Percentiles rank a stretch among this genome's conserved stretches.
These are phyloP conservation scores for Russula olivacea DNA, from an alignment of 768 basidiomycete genomes.

Conservation along the genomic window DNA sequence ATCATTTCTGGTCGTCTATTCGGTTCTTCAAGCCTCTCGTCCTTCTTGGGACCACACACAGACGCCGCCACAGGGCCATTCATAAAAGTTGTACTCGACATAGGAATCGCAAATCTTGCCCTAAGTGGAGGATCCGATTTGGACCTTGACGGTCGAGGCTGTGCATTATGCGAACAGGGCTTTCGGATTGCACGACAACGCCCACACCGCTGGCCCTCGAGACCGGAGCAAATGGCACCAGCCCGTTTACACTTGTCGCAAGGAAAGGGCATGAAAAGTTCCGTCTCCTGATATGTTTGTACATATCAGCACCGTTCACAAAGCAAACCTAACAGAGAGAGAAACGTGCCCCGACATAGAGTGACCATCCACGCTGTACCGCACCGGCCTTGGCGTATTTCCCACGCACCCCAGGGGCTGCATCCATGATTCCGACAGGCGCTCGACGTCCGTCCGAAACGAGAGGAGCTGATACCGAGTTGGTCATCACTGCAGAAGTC, in stretches of 20 bases:
- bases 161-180: conserved; percentile 10
- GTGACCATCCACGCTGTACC: conserved; percentile 13
- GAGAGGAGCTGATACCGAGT: background rate
- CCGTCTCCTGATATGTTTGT: conserved; percentile 4
- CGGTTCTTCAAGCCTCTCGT: background rate
- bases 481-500: background rate
- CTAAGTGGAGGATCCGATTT: background rate
- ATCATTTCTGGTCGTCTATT: background rate
- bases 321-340: background rate
- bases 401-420: conserved; percentile 7
- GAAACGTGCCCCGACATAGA: conserved; percentile 13
- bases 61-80: background rate
- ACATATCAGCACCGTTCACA: background rate
- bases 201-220: conserved; percentile 15
- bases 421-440: conserved; percentile 1
- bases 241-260: conserved; percentile 11
- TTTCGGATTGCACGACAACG: conserved; percentile 11
- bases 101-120: background rate
- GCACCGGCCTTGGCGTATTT: conserved; percentile 14
- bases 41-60: background rate
- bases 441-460: background rate
- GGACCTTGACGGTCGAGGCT: background rate
- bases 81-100: background rate
- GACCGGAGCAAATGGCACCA: conserved; percentile 9
- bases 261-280: conserved; percentile 9